Percentiles rank a stretch among this genome's conserved stretches.
Conservation (phyloP, 2,329 filamentous ascomycete genomes). For the Trichoderma citrinoviride region DNA sequence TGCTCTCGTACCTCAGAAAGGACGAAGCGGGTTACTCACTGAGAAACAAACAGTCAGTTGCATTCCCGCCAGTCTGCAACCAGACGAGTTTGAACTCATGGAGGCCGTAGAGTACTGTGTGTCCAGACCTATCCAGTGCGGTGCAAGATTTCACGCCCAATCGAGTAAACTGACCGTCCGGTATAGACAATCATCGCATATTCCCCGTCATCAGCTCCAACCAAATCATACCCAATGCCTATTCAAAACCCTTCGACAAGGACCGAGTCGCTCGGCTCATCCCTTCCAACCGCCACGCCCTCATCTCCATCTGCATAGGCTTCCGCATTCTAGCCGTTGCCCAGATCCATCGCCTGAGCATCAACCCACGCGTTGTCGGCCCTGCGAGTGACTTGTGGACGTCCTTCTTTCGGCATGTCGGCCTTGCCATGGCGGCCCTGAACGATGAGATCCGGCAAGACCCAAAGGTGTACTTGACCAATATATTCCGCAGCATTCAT, state of each 20-base stretch:
- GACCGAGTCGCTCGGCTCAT: not conserved
- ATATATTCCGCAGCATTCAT: slow-evolving; percentile 12
- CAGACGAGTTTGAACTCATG: slow-evolving; percentile 1
- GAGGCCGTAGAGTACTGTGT: slow-evolving; percentile 13
- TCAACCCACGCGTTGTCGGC: not conserved
- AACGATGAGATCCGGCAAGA: slow-evolving; percentile 4
- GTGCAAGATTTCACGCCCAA: not conserved
- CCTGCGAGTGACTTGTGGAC: slow-evolving; percentile 10
- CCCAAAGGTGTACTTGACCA: not conserved
- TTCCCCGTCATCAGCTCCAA: slow-evolving; percentile 8
- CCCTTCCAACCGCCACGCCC: slow-evolving; percentile 10
- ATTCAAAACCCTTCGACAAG: slow-evolving; percentile 3
- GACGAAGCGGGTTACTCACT: too few species aligned
- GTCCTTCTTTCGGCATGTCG: slow-evolving; percentile 12
- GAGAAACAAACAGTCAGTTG: not conserved
- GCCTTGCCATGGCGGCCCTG: slow-evolving; percentile 4
- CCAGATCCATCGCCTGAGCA: not conserved
- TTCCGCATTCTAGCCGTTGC: not conserved
- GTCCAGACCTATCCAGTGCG: not conserved
- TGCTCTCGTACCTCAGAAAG: not conserved
- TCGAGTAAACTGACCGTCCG: not conserved
- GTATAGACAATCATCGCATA: not conserved
- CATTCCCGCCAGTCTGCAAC: not conserved
- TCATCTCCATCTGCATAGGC: slow-evolving; percentile 1
- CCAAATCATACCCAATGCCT: not conserved